Evolutionary conservation across 2,329 filamentous ascomycete genomes (phyloP).

Genomic region (Fusarium miscanthi): DNA sequence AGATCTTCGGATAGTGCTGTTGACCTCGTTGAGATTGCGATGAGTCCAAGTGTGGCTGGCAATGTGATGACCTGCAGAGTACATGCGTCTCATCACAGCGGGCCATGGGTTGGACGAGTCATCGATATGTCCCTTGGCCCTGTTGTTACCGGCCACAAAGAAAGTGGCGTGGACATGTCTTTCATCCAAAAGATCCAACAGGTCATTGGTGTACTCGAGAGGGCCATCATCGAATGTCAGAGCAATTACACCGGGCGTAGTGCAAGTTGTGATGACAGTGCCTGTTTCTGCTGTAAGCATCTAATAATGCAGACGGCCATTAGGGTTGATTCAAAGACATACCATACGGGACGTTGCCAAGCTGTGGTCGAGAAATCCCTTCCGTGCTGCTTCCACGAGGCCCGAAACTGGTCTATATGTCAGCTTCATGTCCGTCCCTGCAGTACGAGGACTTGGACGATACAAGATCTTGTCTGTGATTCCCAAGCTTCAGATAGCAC

Average conservation of each 20-base stretch:
- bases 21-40: conserved; percentile 53
- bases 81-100: conserved; percentile 54
- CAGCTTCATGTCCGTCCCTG: conserved; percentile 14
- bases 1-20: conserved; percentile 47
- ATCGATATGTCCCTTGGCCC: conserved; percentile 56
- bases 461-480: not conserved
- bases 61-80: conserved; percentile 58
- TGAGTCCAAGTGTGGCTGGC: conserved; percentile 62
- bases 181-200: conserved; percentile 54
- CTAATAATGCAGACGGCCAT: conserved; percentile 17
- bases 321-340: conserved; percentile 10
- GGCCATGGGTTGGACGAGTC: conserved; percentile 49
- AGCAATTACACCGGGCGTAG: conserved; percentile 52
- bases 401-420: conserved; percentile 43
- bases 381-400: conserved; percentile 50
- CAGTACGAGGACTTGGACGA: not conserved
- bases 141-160: conserved; percentile 58
- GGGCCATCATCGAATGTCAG: conserved; percentile 63
- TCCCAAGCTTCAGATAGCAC: conserved; percentile 26
- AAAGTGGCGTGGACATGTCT: conserved; percentile 53
- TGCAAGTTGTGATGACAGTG: conserved; percentile 51
- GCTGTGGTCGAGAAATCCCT: conserved; percentile 44
- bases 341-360: conserved; percentile 55
- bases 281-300: conserved; percentile 44
- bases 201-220: conserved; percentile 53